Evolutionary conservation across 306 rosid species (phyloP).

Genomic region (Cicer judaicum): DNA sequence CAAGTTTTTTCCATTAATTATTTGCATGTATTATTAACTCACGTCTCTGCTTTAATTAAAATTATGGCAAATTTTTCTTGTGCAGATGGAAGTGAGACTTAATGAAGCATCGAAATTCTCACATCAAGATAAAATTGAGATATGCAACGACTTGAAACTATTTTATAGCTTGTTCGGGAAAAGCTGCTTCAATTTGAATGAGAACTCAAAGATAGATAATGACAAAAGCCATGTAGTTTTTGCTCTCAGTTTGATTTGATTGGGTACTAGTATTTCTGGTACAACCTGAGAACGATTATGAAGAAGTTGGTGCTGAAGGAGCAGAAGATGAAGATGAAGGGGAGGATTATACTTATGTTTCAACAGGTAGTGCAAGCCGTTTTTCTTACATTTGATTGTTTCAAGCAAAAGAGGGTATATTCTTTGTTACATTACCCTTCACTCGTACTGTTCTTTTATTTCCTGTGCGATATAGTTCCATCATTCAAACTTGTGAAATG

Average conservation of each 20-base stretch:
- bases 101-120: constrained; percentile 63
- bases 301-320: constrained; percentile 97
- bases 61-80: neutral
- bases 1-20: too few relatives aligned
- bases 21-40: neutral
- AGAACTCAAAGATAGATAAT: constrained; percentile 69
- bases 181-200: constrained; percentile 77
- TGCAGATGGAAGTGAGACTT: constrained; percentile 72
- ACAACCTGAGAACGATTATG: constrained; percentile 85
- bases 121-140: constrained; percentile 52
- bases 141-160: constrained; percentile 65
- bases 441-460: constrained; percentile 36
- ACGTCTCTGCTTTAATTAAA: neutral
- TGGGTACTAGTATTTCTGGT: constrained; percentile 25
- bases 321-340: constrained; percentile 83
- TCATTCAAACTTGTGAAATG: constrained; percentile 49
- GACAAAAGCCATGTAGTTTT: constrained; percentile 9
- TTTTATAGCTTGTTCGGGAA: constrained; percentile 76
- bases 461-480: constrained; percentile 54
- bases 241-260: constrained; percentile 36
- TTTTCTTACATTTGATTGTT: constrained; percentile 38
- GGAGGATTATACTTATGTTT: constrained; percentile 64
- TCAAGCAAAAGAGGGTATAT: constrained; percentile 44
- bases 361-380: constrained; percentile 33
- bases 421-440: constrained; percentile 50